Evolutionary conservation across 2,329 filamentous ascomycete species (phyloP).

Genomic region (Xylariaceae sp.): DNA sequence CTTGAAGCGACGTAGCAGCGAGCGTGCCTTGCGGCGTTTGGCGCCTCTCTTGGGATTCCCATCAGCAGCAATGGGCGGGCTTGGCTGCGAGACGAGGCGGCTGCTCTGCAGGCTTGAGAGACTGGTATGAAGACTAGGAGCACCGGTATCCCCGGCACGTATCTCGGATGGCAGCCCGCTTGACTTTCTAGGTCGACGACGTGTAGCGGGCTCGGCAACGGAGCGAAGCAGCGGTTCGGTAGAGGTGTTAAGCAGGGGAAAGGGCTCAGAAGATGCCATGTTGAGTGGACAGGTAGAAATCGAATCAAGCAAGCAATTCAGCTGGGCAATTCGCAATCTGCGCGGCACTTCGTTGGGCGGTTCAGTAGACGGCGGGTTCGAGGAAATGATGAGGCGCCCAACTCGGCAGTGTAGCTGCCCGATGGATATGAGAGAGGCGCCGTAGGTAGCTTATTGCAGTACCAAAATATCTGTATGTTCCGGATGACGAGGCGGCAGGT

Average conservation of each 20-base stretch:
- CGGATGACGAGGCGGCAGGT: background rate
- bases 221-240: conserved; percentile 48
- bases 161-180: conserved; percentile 52
- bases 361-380: background rate
- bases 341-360: background rate
- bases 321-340: background rate
- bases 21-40: conserved; percentile 53
- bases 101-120: conserved; percentile 41
- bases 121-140: conserved; percentile 51
- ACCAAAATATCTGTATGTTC: background rate
- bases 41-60: conserved; percentile 41
- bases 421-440: background rate
- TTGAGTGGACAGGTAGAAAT: conserved; percentile 15
- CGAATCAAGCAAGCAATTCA: background rate
- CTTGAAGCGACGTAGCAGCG: conserved; percentile 51
- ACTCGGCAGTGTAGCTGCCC: background rate
- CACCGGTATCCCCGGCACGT: conserved; percentile 52
- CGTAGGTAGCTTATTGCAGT: background rate
- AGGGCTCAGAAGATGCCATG: conserved; percentile 51
- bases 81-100: conserved; percentile 16
- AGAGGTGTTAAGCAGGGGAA: conserved; percentile 50
- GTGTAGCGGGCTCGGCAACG: conserved; percentile 35
- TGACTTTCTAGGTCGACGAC: conserved; percentile 51
- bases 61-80: conserved; percentile 23
- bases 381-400: background rate